Percentiles rank a stretch among this genome's conserved stretches.
phyloP scores from a whole-genome alignment of 768 basidiomycete genomes.

The Porpolomopsis calyptriformis region DNA sequence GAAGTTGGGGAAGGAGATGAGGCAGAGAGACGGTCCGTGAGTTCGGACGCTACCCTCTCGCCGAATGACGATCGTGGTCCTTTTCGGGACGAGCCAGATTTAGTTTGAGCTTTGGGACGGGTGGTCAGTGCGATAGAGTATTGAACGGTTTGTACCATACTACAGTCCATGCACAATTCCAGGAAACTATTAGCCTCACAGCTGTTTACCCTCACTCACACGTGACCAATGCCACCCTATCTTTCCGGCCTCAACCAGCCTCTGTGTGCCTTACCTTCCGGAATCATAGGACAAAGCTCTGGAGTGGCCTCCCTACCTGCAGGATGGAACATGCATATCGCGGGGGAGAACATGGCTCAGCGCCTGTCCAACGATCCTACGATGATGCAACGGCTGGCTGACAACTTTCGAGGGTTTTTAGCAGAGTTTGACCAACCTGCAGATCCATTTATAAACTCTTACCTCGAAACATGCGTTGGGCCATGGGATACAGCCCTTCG shows the following conservation, averaged over 20 bases:
- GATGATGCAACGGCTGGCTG: not conserved
- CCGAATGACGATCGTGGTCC: conserved; percentile 6
- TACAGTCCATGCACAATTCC: no score
- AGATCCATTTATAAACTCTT: not conserved
- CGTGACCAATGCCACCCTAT: not conserved
- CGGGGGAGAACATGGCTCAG: not conserved
- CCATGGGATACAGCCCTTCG: not conserved
- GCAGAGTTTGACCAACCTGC: not conserved
- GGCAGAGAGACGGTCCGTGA: conserved; percentile 4
- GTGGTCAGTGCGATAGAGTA: not conserved
- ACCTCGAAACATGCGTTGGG: not conserved
- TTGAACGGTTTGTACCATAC: no score
- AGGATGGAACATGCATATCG: not conserved
- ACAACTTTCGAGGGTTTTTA: not conserved
- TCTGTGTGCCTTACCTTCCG: not conserved
- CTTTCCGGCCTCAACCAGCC: not conserved
- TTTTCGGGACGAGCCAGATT: conserved; percentile 9
- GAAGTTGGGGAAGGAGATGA: conserved; percentile 23
- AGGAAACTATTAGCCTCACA: no score
- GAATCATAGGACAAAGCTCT: not conserved
- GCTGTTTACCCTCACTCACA: no score
- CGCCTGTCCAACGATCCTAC: not conserved
- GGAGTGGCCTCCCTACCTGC: not conserved
- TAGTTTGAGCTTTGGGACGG: conserved; percentile 2
- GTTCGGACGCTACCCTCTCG: conserved; percentile 6